phyloP scores from a whole-genome alignment of 1,139 yeast species.

The Yamadazyma membranifaciens region DNA sequence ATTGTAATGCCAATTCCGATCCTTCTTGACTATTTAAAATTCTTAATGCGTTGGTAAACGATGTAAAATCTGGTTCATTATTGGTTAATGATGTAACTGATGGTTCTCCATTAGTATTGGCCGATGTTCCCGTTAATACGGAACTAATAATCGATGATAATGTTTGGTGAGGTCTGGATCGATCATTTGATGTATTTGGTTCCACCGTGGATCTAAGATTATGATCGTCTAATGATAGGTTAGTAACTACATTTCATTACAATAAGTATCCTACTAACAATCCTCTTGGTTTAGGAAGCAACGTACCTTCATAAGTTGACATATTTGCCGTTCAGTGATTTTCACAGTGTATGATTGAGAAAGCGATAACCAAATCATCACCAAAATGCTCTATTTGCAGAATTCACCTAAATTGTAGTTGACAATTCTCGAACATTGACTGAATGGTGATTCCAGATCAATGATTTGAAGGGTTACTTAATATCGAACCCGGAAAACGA shows the following conservation, averaged over 20 bases:
- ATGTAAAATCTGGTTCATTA: conserved; percentile 7
- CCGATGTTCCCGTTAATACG: conserved; percentile 20
- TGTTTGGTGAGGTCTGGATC: conserved; percentile 33
- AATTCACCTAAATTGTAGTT: no score
- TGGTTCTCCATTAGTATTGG: background rate
- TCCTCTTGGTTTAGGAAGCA: background rate
- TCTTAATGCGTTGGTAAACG: conserved; percentile 32
- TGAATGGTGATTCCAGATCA: no score
- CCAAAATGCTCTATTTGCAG: no score
- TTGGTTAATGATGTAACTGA: background rate
- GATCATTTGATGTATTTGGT: background rate
- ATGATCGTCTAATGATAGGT: conserved; percentile 15
- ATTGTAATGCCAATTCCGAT: conserved; percentile 27
- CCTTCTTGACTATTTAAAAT: conserved; percentile 32
- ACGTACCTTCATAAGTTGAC: conserved; percentile 47
- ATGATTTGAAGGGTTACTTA: no score
- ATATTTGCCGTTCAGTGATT: conserved; percentile 15
- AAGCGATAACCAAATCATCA: background rate
- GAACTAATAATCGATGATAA: conserved; percentile 34
- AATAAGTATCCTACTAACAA: background rate
- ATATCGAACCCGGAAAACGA: no score
- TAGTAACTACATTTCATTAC: no score
- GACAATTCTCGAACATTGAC: no score
- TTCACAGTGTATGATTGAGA: background rate
- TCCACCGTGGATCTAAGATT: conserved; percentile 8